phyloP scores from a whole-genome alignment of 352 stramenopile species.

The Pythium sukuiense region DNA sequence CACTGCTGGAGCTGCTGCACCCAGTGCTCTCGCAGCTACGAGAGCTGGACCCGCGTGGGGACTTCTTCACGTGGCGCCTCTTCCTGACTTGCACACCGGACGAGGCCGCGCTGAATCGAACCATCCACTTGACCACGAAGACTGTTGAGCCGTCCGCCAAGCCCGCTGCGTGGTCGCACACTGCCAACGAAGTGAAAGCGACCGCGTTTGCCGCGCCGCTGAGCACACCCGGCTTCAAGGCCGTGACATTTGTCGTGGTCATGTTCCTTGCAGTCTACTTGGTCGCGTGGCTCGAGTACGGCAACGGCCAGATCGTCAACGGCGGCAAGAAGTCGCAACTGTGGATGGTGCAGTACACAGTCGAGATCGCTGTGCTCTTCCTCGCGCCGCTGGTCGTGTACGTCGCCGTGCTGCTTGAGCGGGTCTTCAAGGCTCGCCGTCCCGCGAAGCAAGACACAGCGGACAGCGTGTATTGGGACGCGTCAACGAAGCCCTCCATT shows the following conservation, averaged over 20 bases:
- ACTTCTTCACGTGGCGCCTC: constrained; percentile 27
- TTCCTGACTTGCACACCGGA: constrained; percentile 19
- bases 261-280: constrained; percentile 2
- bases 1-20: constrained; percentile 35
- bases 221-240: not conserved
- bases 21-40: constrained; percentile 24
- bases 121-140: constrained; percentile 10
- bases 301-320: not conserved
- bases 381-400: not conserved
- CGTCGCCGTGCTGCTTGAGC: not conserved
- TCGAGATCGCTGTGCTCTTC: constrained; percentile 13
- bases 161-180: not conserved
- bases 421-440: not conserved
- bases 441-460: not conserved
- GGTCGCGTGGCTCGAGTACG: constrained; percentile 7
- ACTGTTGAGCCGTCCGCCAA: not conserved
- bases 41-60: constrained; percentile 30
- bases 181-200: not conserved
- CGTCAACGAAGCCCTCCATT: not conserved
- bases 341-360: constrained; percentile 20
- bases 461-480: not conserved
- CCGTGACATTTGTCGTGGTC: constrained; percentile 2
- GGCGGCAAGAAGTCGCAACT: not conserved
- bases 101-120: constrained; percentile 12
- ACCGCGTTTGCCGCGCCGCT: not conserved